These are phyloP conservation scores for Colletotrichum sp. DNA, from an alignment of 2,329 filamentous ascomycete genomes.

Conservation along the genomic window DNA sequence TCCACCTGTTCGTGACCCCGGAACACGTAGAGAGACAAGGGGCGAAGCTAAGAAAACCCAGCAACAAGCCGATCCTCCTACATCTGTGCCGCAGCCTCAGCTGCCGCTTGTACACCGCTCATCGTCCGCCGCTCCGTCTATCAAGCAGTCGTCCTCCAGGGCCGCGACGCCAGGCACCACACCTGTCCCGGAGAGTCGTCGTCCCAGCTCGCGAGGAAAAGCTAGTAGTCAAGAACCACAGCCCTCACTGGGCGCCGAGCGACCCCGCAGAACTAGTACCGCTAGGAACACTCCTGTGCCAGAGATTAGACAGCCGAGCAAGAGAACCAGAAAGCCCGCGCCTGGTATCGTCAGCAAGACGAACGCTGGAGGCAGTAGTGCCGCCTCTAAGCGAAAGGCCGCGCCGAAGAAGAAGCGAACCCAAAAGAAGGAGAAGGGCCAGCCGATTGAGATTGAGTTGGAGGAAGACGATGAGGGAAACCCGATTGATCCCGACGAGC, in stretches of 20 bases:
- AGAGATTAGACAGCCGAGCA: slow-evolving; percentile 45
- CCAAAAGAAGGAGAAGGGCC: slow-evolving; percentile 52
- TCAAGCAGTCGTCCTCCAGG: slow-evolving; percentile 35
- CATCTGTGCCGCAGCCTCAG: slow-evolving; percentile 2
- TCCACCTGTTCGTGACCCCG: slow-evolving; percentile 34
- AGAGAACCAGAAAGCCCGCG: slow-evolving; percentile 71
- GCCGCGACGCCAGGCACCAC: slow-evolving; percentile 39
- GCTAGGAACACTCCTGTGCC: slow-evolving; percentile 62
- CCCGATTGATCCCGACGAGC: slow-evolving; percentile 75
- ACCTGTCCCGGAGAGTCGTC: slow-evolving; percentile 45
- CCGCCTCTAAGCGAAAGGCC: slow-evolving; percentile 73
- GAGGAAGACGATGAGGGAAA: slow-evolving; percentile 72
- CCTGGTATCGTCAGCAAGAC: slow-evolving; percentile 72
- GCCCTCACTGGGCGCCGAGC: slow-evolving; percentile 53
- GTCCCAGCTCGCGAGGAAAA: slow-evolving; percentile 58
- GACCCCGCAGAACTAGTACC: slow-evolving; percentile 60
- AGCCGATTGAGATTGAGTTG: slow-evolving; percentile 48
- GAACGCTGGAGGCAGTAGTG: slow-evolving; percentile 65
- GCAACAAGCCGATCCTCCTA: slow-evolving; percentile 20
- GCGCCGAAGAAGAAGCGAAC: slow-evolving; percentile 68
- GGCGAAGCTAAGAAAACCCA: slow-evolving; percentile 48
- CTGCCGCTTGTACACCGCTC: slow-evolving; percentile 22
- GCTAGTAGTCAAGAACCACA: slow-evolving; percentile 55
- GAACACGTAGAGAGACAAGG: slow-evolving; percentile 48
- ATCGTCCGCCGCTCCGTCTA: slow-evolving; percentile 26